Evolutionary conservation across 257 asterid genomes (phyloP).

Genomic region (Scutellaria barbata): DNA sequence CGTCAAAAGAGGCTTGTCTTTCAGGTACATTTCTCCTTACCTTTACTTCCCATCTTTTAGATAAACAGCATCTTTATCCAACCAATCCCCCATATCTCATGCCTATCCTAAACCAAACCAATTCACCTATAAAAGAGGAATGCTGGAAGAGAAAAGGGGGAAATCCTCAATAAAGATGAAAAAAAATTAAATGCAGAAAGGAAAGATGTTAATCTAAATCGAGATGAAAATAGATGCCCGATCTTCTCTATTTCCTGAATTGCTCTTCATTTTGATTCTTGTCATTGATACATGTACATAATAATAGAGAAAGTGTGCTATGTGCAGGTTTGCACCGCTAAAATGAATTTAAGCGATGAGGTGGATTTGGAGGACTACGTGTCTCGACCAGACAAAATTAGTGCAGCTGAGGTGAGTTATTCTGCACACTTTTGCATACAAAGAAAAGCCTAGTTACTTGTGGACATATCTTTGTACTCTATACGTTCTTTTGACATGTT

Average conservation of each 20-base stretch:
- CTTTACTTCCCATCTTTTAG: neutral
- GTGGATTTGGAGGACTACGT: slow-evolving; percentile 93
- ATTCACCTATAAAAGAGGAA: neutral
- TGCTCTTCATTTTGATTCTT: neutral
- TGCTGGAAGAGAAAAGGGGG: too few relatives aligned
- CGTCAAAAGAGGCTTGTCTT: slow-evolving; percentile 92
- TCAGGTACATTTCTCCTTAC: slow-evolving; percentile 57
- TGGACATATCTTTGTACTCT: neutral
- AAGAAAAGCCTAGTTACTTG: too few relatives aligned
- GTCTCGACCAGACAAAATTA: slow-evolving; percentile 88
- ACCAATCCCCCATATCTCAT: too few relatives aligned
- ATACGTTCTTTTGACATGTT: neutral
- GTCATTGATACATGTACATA: neutral
- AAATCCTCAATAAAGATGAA: too few relatives aligned
- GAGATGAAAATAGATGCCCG: neutral
- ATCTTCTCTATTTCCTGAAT: slow-evolving; percentile 4
- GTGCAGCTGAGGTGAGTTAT: slow-evolving; percentile 88
- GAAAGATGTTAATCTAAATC: too few relatives aligned
- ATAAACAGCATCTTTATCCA: neutral
- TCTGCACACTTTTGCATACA: neutral
- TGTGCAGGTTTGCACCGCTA: slow-evolving; percentile 86
- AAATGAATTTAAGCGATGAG: slow-evolving; percentile 90
- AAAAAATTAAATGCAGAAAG: too few relatives aligned
- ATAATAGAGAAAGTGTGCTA: neutral
- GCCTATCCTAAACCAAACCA: neutral